phyloP scores from a whole-genome alignment of 2,329 filamentous ascomycete species.

The Hysterium pulicare region DNA sequence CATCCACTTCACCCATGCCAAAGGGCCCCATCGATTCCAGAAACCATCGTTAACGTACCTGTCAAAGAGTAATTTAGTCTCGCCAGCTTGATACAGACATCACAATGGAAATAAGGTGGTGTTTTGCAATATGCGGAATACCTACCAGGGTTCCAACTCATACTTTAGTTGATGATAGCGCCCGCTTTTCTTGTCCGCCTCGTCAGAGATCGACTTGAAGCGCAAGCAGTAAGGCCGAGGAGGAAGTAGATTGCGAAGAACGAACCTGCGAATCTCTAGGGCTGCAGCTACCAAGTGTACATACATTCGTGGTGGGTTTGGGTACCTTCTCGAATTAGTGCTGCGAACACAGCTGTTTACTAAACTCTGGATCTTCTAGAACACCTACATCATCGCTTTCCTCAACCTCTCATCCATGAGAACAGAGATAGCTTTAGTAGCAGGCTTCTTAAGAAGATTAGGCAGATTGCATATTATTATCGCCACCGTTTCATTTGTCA shows the following conservation, averaged over 20 bases:
- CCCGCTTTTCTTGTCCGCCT: conserved; percentile 47
- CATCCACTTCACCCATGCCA: conserved; percentile 42
- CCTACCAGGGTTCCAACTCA: conserved; percentile 34
- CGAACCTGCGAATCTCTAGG: conserved; percentile 53
- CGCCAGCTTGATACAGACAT: no score
- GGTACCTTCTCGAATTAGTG: conserved; percentile 7
- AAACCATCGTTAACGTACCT: conserved; percentile 25
- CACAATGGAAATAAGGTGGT: neutral
- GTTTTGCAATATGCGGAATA: conserved; percentile 23
- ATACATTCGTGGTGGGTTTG: conserved; percentile 34
- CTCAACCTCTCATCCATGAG: conserved; percentile 64
- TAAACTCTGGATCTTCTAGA: neutral
- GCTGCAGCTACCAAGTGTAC: conserved; percentile 44
- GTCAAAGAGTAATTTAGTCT: no score
- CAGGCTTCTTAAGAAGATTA: conserved; percentile 43
- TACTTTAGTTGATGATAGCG: conserved; percentile 18
- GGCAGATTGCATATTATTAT: conserved; percentile 59
- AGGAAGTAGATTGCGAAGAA: conserved; percentile 57
- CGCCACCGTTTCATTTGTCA: conserved; percentile 58
- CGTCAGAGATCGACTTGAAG: conserved; percentile 38
- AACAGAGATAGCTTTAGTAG: conserved; percentile 51
- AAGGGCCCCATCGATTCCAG: conserved; percentile 13
- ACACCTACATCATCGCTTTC: conserved; percentile 55
- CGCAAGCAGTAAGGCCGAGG: conserved; percentile 48
- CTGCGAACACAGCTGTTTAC: neutral